Base-by-base conservation (phyloP, 148 eudicot genomes). In the Heliosperma pusillum region DNA sequence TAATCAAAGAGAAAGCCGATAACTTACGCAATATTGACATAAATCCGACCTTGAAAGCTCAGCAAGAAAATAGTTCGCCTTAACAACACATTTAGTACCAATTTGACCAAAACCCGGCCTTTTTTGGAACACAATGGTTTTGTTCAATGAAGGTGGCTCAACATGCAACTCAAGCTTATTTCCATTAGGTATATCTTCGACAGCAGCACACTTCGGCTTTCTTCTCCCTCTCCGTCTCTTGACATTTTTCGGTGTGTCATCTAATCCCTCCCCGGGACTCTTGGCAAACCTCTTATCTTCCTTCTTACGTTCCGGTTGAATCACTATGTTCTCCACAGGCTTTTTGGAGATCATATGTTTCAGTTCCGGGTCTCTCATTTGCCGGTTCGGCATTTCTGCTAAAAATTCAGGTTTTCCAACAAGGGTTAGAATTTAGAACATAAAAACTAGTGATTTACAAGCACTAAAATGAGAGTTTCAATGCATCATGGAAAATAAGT, bases 1-100 rank as follows among this genome's bases (percentile, higher is more conserved):
- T n/a, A n/a, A n/a, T 57, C 21, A 61, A 20, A 25, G 59, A 67
- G 24, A 55, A 71, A 50, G 65, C 42, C 52, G 17, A 21, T 40
- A 56, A 77, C 93, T 83, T 87, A 89, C 93, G 79, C 73, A 82
- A 71, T 89, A 89, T 29, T 89, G 93, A 70, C 82, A 79, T 33
- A 89, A 83, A 76, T 89, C 87, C 67, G 83, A 80, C 79, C 72
- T 72, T 3, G 90, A 80, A 62, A 89, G 75, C 76, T 85, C 82
- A 50, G 89, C 87, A 36, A 89, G 83, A 80, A 89, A 89, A 76
- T 87, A 85, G 74, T 89, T 89, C 7, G 93, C 93, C 78, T 87
- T 89, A 55, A 89, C 90, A 64, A 89, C 57, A 69, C 90, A 87
- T 72, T 85, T 85, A 50, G 85, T 85, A 24, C 93, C 93, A 74